Percentiles rank a stretch among this genome's conserved stretches.
Conservation (phyloP, 495 filamentous ascomycete species). For the Penicillium maclennaniae region DNA sequence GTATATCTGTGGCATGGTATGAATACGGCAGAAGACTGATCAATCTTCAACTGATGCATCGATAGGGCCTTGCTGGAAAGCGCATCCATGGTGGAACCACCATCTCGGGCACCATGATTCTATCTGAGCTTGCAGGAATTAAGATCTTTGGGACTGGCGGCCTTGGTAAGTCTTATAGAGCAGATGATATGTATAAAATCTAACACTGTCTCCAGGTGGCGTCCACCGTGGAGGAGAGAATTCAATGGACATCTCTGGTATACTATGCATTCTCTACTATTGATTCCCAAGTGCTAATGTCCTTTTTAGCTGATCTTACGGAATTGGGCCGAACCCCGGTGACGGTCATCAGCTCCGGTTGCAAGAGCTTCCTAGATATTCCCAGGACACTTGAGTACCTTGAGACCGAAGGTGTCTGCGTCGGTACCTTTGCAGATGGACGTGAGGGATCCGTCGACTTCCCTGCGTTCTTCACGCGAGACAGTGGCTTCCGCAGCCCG, state of each 20-base stretch:
- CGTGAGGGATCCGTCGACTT: constrained; percentile 66
- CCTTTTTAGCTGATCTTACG: constrained; percentile 69
- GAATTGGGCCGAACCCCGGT: constrained; percentile 91
- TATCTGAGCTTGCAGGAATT: constrained; percentile 85
- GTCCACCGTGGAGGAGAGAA: constrained; percentile 88
- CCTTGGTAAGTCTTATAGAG: constrained; percentile 29
- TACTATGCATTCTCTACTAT: neutral
- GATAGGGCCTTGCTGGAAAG: constrained; percentile 58
- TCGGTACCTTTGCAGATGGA: constrained; percentile 84
- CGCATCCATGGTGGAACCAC: constrained; percentile 85
- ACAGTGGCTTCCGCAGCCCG: constrained; percentile 79
- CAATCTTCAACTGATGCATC: constrained; percentile 6
- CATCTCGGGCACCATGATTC: constrained; percentile 85
- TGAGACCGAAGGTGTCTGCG: constrained; percentile 86
- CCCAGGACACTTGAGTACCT: constrained; percentile 87
- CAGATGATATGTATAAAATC: neutral
- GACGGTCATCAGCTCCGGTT: constrained; percentile 83
- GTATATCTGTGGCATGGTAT: constrained; percentile 75
- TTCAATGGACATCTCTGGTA: constrained; percentile 81
- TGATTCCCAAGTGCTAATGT: neutral
- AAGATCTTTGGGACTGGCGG: constrained; percentile 85
- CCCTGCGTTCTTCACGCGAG: constrained; percentile 84
- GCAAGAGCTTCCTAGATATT: constrained; percentile 94
- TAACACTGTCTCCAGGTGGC: constrained; percentile 58
- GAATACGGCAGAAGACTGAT: neutral